phyloP scores from a whole-genome alignment of 495 filamentous ascomycete genomes.

The Pyrenula aspistea region DNA sequence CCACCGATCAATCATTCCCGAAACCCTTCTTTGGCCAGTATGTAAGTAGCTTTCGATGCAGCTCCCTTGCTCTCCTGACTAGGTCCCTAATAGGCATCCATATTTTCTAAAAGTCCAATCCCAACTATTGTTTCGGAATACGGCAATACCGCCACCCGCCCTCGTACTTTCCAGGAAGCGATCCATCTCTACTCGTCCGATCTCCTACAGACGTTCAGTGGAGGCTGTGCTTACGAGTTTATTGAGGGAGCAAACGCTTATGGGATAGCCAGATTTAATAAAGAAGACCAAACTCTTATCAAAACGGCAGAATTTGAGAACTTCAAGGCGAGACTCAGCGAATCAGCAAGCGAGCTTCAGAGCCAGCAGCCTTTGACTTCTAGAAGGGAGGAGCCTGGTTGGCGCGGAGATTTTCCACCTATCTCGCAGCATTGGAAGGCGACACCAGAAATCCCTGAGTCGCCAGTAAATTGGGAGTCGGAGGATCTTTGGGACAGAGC shows the following conservation, averaged over 20 bases:
- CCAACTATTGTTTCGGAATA: neutral
- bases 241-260: neutral
- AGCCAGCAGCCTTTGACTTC: neutral
- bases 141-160: neutral
- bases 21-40: neutral
- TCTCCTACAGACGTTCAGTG: neutral
- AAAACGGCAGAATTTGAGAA: neutral
- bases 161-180: neutral
- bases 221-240: neutral
- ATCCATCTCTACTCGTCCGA: neutral
- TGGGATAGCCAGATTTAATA: neutral
- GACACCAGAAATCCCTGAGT: neutral
- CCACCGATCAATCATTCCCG: neutral
- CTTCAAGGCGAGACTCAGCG: neutral
- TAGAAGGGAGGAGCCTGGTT: neutral
- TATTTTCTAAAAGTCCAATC: neutral
- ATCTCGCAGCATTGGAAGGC: neutral
- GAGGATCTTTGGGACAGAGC: no score
- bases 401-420: neutral
- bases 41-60: neutral
- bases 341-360: neutral
- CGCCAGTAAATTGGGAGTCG: neutral
- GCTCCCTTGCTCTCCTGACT: neutral
- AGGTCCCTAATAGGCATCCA: neutral
- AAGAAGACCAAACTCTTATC: neutral